Evolutionary conservation across 2,329 filamentous ascomycete species (phyloP).

Genomic region (Trichoderma sp.): DNA sequence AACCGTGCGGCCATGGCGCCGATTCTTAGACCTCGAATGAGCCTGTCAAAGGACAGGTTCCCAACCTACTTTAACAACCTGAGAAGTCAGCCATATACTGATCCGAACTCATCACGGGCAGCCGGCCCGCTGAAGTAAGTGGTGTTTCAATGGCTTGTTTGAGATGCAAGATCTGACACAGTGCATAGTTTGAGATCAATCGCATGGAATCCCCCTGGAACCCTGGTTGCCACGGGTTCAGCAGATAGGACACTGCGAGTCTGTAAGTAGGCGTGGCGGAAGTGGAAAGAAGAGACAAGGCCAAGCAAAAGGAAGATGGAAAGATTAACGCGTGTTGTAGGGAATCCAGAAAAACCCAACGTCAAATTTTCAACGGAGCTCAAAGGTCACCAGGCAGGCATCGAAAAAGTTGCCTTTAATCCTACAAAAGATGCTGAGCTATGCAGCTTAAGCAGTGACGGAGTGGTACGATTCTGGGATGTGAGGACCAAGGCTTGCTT

Average conservation of each 20-base stretch:
- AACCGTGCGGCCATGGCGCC: slow-evolving; percentile 37
- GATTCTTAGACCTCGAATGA: slow-evolving; percentile 46
- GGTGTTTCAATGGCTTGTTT: neutral
- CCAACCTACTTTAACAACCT: slow-evolving; percentile 62
- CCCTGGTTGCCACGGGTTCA: slow-evolving; percentile 77
- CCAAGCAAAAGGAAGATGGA: neutral
- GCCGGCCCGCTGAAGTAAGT: slow-evolving; percentile 56
- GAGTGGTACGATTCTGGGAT: slow-evolving; percentile 76
- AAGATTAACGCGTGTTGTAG: slow-evolving; percentile 32
- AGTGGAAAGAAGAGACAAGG: neutral
- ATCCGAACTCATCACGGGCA: slow-evolving; percentile 54
- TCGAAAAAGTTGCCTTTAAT: slow-evolving; percentile 77
- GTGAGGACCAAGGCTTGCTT: slow-evolving; percentile 68
- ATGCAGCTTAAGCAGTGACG: slow-evolving; percentile 71
- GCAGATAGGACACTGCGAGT: slow-evolving; percentile 68
- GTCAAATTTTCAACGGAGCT: slow-evolving; percentile 74
- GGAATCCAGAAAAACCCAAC: slow-evolving; percentile 74
- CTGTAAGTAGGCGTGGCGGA: slow-evolving; percentile 47
- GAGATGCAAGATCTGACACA: slow-evolving; percentile 19
- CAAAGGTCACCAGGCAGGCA: slow-evolving; percentile 60
- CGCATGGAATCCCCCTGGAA: slow-evolving; percentile 85
- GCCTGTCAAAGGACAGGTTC: slow-evolving; percentile 68
- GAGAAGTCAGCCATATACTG: slow-evolving; percentile 69
- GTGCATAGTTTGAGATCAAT: slow-evolving; percentile 66
- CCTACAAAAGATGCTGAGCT: slow-evolving; percentile 74